Conservation (phyloP, 108 stramenopile species). For the Schizochytrium sp. region DNA sequence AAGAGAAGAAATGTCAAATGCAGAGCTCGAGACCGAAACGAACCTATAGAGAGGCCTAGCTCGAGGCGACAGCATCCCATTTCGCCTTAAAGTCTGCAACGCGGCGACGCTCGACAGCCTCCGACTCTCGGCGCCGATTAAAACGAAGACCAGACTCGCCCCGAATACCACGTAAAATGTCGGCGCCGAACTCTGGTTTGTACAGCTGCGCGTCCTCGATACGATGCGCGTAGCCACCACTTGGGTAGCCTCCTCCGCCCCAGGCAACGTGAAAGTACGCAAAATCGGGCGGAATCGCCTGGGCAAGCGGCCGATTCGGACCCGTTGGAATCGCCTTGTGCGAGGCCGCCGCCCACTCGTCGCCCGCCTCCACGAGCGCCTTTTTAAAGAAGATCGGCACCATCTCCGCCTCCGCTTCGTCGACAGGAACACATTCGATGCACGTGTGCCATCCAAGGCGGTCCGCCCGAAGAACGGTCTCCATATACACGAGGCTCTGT, state of each 20-base stretch:
- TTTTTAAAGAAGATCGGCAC: background rate
- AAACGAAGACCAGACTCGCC: background rate
- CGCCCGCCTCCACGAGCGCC: background rate
- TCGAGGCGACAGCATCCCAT: background rate
- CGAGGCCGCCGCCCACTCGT: background rate
- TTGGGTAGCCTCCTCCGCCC: background rate
- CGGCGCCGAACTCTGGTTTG: background rate
- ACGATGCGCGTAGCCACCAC: background rate
- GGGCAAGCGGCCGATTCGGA: background rate
- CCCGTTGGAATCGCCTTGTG: background rate
- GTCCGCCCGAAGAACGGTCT: background rate
- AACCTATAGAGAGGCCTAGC: background rate
- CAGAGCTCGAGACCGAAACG: no score
- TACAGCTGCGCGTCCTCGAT: background rate
- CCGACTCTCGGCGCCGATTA: background rate
- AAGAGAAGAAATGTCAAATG: no score
- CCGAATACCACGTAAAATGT: background rate
- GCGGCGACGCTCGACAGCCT: background rate
- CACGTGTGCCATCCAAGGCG: background rate
- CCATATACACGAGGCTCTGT: background rate
- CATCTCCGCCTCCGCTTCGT: background rate
- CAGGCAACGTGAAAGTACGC: slow-evolving; percentile 16
- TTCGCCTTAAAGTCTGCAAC: background rate
- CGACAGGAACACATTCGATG: background rate
- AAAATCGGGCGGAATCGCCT: background rate